These are phyloP conservation scores for Barnettozyma hawaiiensis DNA, from an alignment of 1,139 yeast species.

Conservation along the genomic window DNA sequence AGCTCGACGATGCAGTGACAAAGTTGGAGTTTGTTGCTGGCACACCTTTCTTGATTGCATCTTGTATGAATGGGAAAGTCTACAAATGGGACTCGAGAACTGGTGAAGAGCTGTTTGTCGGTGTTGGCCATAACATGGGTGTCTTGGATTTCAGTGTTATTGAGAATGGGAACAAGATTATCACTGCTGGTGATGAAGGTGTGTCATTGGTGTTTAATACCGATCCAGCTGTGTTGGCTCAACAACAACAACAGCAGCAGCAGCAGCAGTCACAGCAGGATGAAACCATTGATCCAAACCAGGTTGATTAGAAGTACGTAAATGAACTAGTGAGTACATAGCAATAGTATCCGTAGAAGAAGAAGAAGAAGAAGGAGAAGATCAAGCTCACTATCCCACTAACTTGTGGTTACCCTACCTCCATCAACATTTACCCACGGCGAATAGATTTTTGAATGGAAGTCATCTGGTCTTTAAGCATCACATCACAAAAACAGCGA, in stretches of 20 bases:
- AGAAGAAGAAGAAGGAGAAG: no score
- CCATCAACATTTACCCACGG: no score
- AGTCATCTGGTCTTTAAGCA: no score
- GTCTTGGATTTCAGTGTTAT: slow-evolving; percentile 71
- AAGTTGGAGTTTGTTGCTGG: slow-evolving; percentile 61
- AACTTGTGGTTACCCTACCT: no score
- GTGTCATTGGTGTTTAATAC: slow-evolving; percentile 69
- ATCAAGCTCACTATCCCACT: no score
- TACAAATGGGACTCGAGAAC: slow-evolving; percentile 88
- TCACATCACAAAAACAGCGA: no score
- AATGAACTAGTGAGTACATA: not conserved
- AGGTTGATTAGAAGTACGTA: slow-evolving; percentile 3
- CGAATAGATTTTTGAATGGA: not conserved
- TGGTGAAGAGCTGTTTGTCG: slow-evolving; percentile 67
- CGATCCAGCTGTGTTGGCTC: slow-evolving; percentile 2
- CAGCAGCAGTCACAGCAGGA: not conserved
- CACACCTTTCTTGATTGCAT: slow-evolving; percentile 56
- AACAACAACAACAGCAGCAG: slow-evolving; percentile 3
- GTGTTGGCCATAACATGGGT: slow-evolving; percentile 93
- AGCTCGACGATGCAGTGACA: slow-evolving; percentile 78
- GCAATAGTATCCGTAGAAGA: no score
- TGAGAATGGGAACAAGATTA: slow-evolving; percentile 60
- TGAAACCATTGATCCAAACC: slow-evolving; percentile 4
- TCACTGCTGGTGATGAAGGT: slow-evolving; percentile 98
- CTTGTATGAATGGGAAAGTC: slow-evolving; percentile 80